phyloP scores from a whole-genome alignment of 208 protist genomes.

The Acanthamoeba lenticulata region DNA sequence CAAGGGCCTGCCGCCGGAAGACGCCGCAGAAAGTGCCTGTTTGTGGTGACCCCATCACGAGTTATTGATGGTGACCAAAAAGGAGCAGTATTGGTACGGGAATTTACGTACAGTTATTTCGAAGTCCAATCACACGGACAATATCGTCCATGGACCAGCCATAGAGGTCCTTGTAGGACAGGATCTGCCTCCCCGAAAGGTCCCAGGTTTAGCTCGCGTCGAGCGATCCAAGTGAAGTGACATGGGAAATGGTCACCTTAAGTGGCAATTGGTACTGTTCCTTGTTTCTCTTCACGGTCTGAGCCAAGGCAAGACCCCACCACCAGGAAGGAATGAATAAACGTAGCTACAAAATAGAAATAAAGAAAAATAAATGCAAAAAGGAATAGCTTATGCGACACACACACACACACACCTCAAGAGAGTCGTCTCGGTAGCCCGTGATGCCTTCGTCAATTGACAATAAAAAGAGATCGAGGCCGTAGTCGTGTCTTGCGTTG shows the following conservation, averaged over 20 bases:
- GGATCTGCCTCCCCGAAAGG: no score
- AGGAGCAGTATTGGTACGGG: conserved; percentile 27
- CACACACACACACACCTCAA: conserved; percentile 83
- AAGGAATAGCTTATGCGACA: not conserved
- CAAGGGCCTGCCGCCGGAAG: conserved; percentile 96
- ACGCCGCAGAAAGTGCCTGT: conserved; percentile 96
- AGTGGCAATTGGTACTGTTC: conserved; percentile 94
- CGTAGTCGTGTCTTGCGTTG: conserved; percentile 94
- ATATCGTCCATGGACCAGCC: conserved; percentile 98
- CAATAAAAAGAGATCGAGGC: conserved; percentile 93
- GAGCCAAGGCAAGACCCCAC: not conserved
- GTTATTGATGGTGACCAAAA: no score
- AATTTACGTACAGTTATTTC: conserved; percentile 95
- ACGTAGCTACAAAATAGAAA: not conserved
- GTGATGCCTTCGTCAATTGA: conserved; percentile 98
- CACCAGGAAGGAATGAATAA: not conserved
- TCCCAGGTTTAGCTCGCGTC: not conserved
- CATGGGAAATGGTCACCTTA: not conserved
- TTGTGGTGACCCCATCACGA: no score
- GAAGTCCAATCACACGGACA: conserved; percentile 92
- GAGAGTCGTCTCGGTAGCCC: conserved; percentile 95
- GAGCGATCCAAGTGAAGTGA: conserved; percentile 88
- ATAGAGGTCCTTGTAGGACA: conserved; percentile 96
- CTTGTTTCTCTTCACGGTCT: conserved; percentile 95
- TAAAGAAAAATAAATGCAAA: not conserved